A percentile compares a stretch with the other conserved stretches of the same genome.
These are phyloP conservation scores for Tilletia horrida DNA, from an alignment of 1,284 basidiomycete genomes.

Conservation along the genomic window DNA sequence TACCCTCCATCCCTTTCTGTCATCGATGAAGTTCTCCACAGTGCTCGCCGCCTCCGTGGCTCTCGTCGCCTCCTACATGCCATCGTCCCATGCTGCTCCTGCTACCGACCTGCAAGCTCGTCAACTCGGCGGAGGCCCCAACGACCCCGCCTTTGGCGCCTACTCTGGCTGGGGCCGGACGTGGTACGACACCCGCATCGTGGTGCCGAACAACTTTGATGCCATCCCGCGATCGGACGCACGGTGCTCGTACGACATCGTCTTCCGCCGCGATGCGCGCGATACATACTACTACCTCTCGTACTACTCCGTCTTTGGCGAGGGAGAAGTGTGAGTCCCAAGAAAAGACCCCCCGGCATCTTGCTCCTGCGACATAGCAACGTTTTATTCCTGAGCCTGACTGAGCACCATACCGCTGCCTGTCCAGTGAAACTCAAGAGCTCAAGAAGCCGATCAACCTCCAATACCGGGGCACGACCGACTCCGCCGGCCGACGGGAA, in stretches of 20 bases:
- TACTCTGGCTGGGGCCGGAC: constrained; percentile 16
- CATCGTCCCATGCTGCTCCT: too few relatives aligned
- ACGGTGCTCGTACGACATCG: constrained; percentile 17
- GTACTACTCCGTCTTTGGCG: constrained; percentile 17
- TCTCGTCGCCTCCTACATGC: too few relatives aligned
- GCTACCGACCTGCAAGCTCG: background rate
- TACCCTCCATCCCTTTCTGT: too few relatives aligned
- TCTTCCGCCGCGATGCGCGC: constrained; percentile 18
- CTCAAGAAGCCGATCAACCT: constrained; percentile 18
- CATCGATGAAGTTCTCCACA: too few relatives aligned
- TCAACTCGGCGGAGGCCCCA: constrained; percentile 20
- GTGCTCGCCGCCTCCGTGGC: too few relatives aligned
- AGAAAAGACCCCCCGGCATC: too few relatives aligned
- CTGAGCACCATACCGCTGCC: too few relatives aligned
- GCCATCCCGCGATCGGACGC: constrained; percentile 9
- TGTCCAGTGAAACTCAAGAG: constrained; percentile 16
- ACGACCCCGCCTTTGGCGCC: constrained; percentile 6
- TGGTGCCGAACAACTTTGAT: constrained; percentile 12
- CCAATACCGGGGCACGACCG: constrained; percentile 14
- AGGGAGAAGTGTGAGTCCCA: constrained; percentile 20
- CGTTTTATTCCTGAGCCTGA: too few relatives aligned
- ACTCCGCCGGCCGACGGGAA: constrained; percentile 13
- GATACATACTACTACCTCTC: constrained; percentile 18
- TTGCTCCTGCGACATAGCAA: too few relatives aligned
- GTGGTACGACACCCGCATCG: constrained; percentile 13